These are phyloP conservation scores for Dioscorea dumetorum DNA, from an alignment of 106 monocot genomes.

Conservation along the genomic window DNA sequence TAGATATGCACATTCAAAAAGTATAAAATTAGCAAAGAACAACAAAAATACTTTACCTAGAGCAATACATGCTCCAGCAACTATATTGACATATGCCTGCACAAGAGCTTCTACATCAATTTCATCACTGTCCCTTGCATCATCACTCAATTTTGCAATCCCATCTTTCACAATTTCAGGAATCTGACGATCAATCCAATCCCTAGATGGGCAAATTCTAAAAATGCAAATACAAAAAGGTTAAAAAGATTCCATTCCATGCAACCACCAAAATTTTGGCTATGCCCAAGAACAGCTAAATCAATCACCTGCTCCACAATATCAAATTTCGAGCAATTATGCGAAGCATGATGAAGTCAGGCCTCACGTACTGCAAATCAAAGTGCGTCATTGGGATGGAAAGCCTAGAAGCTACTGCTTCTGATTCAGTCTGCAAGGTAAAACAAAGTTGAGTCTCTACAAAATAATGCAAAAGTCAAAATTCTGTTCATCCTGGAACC, in stretches of 20 bases:
- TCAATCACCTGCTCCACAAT: constrained; percentile 81
- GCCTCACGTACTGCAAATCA: constrained; percentile 94
- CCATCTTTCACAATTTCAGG: constrained; percentile 62
- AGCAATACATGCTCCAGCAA: constrained; percentile 80
- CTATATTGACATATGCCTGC: constrained; percentile 86
- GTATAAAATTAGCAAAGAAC: no score
- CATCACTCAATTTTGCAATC: constrained; percentile 36
- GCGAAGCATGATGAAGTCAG: constrained; percentile 97
- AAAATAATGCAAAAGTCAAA: neutral
- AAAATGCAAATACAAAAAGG: neutral
- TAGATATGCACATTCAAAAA: no score
- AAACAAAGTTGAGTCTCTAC: constrained; percentile 1
- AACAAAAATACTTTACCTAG: constrained; percentile 37
- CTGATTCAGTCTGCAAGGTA: constrained; percentile 69
- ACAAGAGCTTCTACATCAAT: constrained; percentile 68
- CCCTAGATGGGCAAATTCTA: constrained; percentile 67
- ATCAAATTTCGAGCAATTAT: constrained; percentile 84
- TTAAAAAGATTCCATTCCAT: neutral
- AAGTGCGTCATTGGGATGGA: constrained; percentile 70
- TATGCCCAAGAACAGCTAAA: neutral
- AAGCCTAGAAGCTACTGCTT: constrained; percentile 59
- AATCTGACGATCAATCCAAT: constrained; percentile 85
- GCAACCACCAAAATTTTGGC: neutral
- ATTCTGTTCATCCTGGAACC: no score
- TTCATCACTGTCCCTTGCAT: constrained; percentile 46